Evolutionary conservation across 176 grass and related monocot species (phyloP), one percentile per base, ranked within the genome.

Genomic region (Zoysia japonica): DNA sequence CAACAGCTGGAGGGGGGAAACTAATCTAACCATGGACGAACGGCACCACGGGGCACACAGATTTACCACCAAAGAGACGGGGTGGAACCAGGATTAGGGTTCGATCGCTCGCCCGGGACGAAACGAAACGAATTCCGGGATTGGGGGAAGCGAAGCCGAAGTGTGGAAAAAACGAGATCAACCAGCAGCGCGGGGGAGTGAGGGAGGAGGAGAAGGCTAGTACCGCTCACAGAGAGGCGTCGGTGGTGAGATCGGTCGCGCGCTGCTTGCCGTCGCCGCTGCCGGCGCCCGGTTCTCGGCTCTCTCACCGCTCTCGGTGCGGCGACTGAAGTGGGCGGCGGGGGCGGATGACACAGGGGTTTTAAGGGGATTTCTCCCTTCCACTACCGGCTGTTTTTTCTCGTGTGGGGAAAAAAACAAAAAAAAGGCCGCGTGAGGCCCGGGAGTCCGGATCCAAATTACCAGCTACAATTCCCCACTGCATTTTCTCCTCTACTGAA

Each of bases 351-450:
- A 35, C 56, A 47, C 43, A 3, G 15, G 48, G 72, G 80, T 83
- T 83, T 72, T 41, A n/a, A 72, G 51, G 73, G 78, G 72, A 65
- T 87, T 68, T 67, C 42, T 72, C 37, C 46, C 17, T 12, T 53
- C 40, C 16, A 17, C 28, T 20, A 20, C n/a, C 2, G 14, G 1
- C 39, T 56, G 20, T 2, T 38, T 54, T 55, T 15, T 16, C 6
- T 6, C 7, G 11, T 17, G 28, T 5, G 15, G 2, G 5, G 15
- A 53, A 67, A 28, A 28, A 42, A 5, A 9, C 5, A 13, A 12
- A 20, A 45, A 68, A 56, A 37, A 3, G 35, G 20, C 20, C 4
- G 42, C 17, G 11, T 62, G 43, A 20, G 69, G 47, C 2, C 47
- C 69, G 69, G 12, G 6, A 38, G 12, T 71, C 28, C 2, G 28